phyloP scores from a whole-genome alignment of 176 grass and related monocot species.

The Juncus inflexus region DNA sequence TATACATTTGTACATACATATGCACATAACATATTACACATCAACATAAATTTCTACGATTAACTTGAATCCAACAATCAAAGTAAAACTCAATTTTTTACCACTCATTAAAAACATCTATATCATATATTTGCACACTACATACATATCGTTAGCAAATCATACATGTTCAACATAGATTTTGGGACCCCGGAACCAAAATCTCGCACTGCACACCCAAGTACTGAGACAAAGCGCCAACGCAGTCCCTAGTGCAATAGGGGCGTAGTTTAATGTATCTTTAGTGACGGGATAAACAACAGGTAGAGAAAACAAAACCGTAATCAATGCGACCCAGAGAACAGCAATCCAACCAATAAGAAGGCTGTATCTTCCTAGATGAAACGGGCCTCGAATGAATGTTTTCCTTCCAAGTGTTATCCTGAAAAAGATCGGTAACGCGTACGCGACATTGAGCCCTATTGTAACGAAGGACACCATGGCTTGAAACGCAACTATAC shows the following conservation, averaged over 20 bases:
- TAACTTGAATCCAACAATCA: too few species aligned
- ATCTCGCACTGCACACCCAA: conserved; percentile 48
- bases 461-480: conserved; percentile 64
- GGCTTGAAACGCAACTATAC: conserved; percentile 69
- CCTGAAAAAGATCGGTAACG: conserved; percentile 55
- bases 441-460: conserved; percentile 60
- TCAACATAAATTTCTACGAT: too few species aligned
- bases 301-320: conserved; percentile 75
- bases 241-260: conserved; percentile 52
- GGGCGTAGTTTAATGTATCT: conserved; percentile 69
- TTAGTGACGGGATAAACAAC: conserved; percentile 57
- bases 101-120: too few species aligned
- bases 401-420: conserved; percentile 43
- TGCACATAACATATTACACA: too few species aligned
- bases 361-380: conserved; percentile 43
- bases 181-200: conserved; percentile 73
- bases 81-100: too few species aligned
- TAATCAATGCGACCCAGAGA: conserved; percentile 52
- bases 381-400: conserved; percentile 54
- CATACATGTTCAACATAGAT: conserved; percentile 33
- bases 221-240: conserved; percentile 35
- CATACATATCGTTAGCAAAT: too few species aligned
- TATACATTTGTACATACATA: too few species aligned
- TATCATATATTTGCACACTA: too few species aligned
- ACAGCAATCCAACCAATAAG: conserved; percentile 47